phyloP scores from a whole-genome alignment of 2,329 filamentous ascomycete species.

The Cordyceps farinosa region DNA sequence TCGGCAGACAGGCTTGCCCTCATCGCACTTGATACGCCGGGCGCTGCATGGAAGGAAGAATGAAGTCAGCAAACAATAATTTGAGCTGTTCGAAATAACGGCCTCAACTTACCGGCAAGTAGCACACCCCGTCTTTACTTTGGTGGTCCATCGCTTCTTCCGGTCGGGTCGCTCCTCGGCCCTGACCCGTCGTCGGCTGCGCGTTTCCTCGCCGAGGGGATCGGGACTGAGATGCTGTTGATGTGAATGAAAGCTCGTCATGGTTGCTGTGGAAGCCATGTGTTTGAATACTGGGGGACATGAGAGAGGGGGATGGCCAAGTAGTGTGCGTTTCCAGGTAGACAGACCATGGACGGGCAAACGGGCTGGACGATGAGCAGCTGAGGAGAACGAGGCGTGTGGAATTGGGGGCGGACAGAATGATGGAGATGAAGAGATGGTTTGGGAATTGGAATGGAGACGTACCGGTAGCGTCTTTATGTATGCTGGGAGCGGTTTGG shows the following conservation, averaged over 20 bases:
- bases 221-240: background rate
- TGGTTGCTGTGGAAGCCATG: background rate
- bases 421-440: background rate
- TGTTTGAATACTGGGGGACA: background rate
- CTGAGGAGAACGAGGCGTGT: background rate
- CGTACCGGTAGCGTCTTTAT: conserved; percentile 8
- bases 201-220: background rate
- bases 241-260: background rate
- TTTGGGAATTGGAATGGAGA: background rate
- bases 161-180: conserved; percentile 4
- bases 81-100: background rate
- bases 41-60: background rate
- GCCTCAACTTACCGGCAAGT: conserved; percentile 4
- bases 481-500: background rate
- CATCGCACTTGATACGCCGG: conserved; percentile 11
- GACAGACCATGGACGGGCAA: background rate
- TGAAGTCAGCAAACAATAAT: background rate
- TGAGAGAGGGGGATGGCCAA: background rate
- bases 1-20: conserved; percentile 7
- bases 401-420: background rate
- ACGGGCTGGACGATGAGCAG: background rate
- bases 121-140: conserved; percentile 9
- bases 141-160: conserved; percentile 12
- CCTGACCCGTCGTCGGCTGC: background rate
- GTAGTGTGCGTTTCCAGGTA: background rate